Conservation (phyloP, 2,329 filamentous ascomycete species). For the Fusarium nodosum region DNA sequence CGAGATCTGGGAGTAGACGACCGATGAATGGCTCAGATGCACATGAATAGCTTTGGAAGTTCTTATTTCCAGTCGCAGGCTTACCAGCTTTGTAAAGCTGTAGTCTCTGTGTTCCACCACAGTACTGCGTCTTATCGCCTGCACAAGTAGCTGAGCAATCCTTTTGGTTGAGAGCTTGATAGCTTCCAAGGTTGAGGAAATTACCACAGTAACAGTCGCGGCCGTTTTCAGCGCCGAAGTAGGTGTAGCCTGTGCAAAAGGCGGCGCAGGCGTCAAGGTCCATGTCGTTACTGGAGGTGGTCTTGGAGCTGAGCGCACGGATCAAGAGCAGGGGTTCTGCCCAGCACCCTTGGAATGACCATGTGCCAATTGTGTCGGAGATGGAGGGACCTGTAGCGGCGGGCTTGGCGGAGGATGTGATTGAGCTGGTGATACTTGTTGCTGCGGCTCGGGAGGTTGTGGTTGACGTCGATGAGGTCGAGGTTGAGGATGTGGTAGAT, state of each 20-base stretch:
- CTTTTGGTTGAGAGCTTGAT: conserved; percentile 48
- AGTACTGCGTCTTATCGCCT: conserved; percentile 53
- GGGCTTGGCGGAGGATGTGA: conserved; percentile 14
- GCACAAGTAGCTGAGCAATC: conserved; percentile 55
- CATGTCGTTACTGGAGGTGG: conserved; percentile 53
- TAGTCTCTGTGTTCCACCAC: conserved; percentile 54
- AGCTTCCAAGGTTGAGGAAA: conserved; percentile 48
- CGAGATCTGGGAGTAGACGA: conserved; percentile 50
- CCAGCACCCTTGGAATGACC: conserved; percentile 56
- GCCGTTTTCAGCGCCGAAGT: conserved; percentile 56
- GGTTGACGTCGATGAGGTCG: rapidly evolving
- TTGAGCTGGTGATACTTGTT: neutral
- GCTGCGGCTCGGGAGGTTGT: neutral
- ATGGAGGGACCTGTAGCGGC: conserved; percentile 47
- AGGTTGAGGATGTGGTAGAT: neutral
- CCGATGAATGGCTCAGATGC: conserved; percentile 53
- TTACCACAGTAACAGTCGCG: conserved; percentile 59
- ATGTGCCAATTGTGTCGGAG: conserved; percentile 48
- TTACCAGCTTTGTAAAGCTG: conserved; percentile 52
- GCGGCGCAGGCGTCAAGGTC: conserved; percentile 53
- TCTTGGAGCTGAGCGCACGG: conserved; percentile 51
- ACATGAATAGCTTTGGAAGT: conserved; percentile 57
- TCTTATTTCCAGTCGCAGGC: conserved; percentile 53
- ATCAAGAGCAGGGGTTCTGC: conserved; percentile 51
- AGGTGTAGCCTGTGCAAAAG: conserved; percentile 51